Percentiles rank a stretch among this genome's conserved stretches.
phyloP scores from a whole-genome alignment of 768 basidiomycete genomes.

The Sarcodon sp. region DNA sequence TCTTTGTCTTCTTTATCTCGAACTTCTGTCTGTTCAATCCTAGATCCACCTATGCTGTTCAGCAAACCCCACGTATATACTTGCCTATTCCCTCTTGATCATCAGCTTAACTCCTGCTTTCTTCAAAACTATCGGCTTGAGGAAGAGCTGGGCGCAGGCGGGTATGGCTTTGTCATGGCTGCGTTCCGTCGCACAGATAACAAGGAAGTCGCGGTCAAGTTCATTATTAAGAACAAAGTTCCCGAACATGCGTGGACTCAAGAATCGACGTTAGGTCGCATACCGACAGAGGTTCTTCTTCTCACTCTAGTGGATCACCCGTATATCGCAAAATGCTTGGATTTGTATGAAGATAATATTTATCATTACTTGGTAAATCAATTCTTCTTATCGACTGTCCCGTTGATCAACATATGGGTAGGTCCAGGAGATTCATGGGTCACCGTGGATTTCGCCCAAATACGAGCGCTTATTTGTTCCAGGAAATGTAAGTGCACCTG shows the following conservation, averaged over 20 bases:
- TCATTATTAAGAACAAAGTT: slow-evolving; percentile 72
- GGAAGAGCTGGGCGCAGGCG: slow-evolving; percentile 81
- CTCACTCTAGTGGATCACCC: slow-evolving; percentile 64
- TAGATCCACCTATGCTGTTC: background rate
- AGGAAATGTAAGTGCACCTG: slow-evolving; percentile 21
- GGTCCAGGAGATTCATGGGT: slow-evolving; percentile 90
- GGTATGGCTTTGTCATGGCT: slow-evolving; percentile 92
- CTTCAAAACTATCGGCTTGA: slow-evolving; percentile 45
- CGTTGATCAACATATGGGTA: slow-evolving; percentile 16
- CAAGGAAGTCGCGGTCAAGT: slow-evolving; percentile 85
- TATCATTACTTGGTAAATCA: slow-evolving; percentile 79
- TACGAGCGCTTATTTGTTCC: background rate
- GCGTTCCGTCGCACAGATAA: slow-evolving; percentile 48
- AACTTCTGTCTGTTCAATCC: background rate
- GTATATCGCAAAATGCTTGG: slow-evolving; percentile 74
- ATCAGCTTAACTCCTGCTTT: slow-evolving; percentile 49
- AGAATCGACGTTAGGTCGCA: slow-evolving; percentile 42
- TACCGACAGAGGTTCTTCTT: slow-evolving; percentile 77
- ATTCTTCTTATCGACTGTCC: background rate
- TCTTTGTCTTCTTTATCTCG: background rate
- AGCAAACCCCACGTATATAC: slow-evolving; percentile 23
- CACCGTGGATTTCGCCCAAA: slow-evolving; percentile 52
- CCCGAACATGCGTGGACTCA: slow-evolving; percentile 50
- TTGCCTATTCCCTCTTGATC: slow-evolving; percentile 44
- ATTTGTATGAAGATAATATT: slow-evolving; percentile 69